Evolutionary conservation across 2,329 filamentous ascomycete genomes (phyloP).

Genomic region (Fusarium domesticum): DNA sequence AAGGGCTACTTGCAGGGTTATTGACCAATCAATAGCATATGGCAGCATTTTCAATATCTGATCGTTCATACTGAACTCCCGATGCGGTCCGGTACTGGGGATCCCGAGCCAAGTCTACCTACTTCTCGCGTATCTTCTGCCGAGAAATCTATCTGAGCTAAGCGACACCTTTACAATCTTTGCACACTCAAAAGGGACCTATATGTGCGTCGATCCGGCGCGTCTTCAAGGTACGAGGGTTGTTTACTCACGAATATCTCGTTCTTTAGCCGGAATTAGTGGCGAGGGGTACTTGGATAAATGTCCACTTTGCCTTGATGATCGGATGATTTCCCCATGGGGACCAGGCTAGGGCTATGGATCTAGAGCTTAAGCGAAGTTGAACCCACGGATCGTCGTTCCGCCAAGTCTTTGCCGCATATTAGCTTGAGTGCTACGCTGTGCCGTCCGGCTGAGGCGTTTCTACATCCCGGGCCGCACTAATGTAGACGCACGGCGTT

Average conservation of each 20-base stretch:
- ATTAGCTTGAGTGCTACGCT: conserved; percentile 1
- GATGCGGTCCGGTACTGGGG: too few species aligned
- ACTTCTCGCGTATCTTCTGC: too few species aligned
- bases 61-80: too few species aligned
- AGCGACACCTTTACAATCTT: too few species aligned
- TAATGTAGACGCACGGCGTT: conserved; percentile 1
- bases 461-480: background rate
- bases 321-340: conserved; percentile 11
- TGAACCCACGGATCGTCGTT: conserved; percentile 1
- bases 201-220: conserved; percentile 1
- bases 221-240: background rate
- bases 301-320: conserved; percentile 1
- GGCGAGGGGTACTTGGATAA: conserved; percentile 7
- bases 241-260: background rate
- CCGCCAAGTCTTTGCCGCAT: conserved; percentile 1
- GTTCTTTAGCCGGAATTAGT: conserved; percentile 3
- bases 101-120: too few species aligned
- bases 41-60: too few species aligned
- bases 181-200: background rate
- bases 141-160: too few species aligned
- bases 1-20: too few species aligned
- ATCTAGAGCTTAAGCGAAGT: background rate
- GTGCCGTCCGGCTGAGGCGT: conserved; percentile 6
- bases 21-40: too few species aligned
- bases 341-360: conserved; percentile 1